Base-by-base conservation (phyloP, 2,329 filamentous ascomycete genomes). In the Clonostachys solani region DNA sequence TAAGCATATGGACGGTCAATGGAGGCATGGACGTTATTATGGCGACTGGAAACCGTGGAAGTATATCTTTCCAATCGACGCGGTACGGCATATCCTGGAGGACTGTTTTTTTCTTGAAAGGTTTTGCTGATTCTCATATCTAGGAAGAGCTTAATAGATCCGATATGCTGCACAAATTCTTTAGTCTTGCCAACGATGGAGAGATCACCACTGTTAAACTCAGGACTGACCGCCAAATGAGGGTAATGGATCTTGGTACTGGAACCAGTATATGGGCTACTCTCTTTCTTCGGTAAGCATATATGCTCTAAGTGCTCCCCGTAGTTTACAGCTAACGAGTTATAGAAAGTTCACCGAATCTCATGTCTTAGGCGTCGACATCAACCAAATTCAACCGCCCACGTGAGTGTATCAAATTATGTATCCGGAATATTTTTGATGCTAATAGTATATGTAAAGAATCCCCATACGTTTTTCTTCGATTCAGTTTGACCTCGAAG, bases 201-300 rank as follows among this genome's bases (percentile, higher is more conserved):
- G 56, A 55, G 33, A 52, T 60, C 3, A 64, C 47, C 47, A 53
- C 46, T 29, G 47, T 50, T 47, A 52, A 38, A 33, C 52, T 56
- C 19, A 46, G 42, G 45, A 50, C 23, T 40, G 49, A 50, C 17
- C 50, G 46, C 42, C 46, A 41, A 5, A 60, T 59, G 33, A 66
- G 70, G 44, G 74, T 86, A 43, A 61, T 87, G 40, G 83, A 87
- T 58, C 61, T 96, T 46, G 92, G 91, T 40, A 92, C 87, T 52
- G 92, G 92, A 17, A 95, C 90, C 1, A 91, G 90, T 37, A 92
- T 95, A 51, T 97, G 92, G 92, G 82, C 87, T 38, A 88, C 95
- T 56, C 87, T 92, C 55, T 86, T 96, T 29, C 23, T 29, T 29
- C 23, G 23, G 23, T 10, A 29, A 29, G 8, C 23, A 29, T 4